These are phyloP conservation scores for Solanum pennellii DNA, from an alignment of 257 asterid genomes.

Conservation along the genomic window DNA sequence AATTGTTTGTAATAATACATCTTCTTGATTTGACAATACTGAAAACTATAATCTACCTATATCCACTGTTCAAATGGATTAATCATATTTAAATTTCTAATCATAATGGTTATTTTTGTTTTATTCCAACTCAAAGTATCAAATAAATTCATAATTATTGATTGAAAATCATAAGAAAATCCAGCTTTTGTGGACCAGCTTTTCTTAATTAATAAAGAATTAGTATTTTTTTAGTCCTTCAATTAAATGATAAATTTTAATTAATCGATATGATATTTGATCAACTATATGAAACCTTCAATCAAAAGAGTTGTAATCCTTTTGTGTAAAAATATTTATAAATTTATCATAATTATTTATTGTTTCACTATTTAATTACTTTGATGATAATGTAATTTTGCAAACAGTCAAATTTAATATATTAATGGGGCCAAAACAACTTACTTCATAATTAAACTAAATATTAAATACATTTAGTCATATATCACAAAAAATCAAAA, in stretches of 20 bases:
- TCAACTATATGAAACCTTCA: background rate
- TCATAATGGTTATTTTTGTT: background rate
- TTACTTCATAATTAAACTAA: background rate
- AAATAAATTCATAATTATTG: background rate
- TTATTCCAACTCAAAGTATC: background rate
- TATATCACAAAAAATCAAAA: background rate
- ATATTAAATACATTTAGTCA: no score
- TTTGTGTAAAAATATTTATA: background rate
- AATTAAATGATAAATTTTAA: background rate
- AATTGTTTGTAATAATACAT: background rate
- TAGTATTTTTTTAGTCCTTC: background rate
- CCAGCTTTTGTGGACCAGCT: background rate
- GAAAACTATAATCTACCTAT: background rate
- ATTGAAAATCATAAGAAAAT: background rate
- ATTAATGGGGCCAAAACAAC: no score
- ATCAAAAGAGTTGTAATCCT: background rate
- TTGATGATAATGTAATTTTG: background rate
- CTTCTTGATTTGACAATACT: background rate
- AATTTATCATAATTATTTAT: background rate
- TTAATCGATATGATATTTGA: background rate
- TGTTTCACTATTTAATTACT: background rate
- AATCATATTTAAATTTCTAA: background rate
- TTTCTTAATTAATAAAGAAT: background rate
- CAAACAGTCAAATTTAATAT: background rate
- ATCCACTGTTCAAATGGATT: background rate